phyloP scores from a whole-genome alignment of 169 alveolate species.

The Plasmodium malariae region DNA sequence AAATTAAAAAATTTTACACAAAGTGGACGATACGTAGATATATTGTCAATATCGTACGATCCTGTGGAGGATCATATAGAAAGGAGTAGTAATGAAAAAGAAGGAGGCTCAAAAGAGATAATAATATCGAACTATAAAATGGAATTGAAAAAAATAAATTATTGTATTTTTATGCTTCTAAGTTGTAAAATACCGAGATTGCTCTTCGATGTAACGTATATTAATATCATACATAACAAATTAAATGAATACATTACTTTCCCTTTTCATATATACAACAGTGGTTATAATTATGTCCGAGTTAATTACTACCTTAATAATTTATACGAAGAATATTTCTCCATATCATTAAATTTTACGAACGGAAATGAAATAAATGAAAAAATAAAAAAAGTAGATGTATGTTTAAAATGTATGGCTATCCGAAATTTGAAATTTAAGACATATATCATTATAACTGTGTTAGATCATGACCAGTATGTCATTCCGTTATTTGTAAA shows the following conservation, averaged over 20 bases:
- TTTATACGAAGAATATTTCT: constrained; percentile 26
- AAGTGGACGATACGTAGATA: constrained; percentile 52
- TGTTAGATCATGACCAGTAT: constrained; percentile 49
- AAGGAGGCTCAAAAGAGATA: not conserved
- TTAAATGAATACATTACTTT: constrained; percentile 24
- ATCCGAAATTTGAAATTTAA: constrained; percentile 17
- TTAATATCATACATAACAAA: constrained; percentile 53
- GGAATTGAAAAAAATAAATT: not conserved
- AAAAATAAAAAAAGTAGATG: constrained; percentile 21
- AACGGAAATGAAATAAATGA: constrained; percentile 36
- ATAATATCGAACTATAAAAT: not conserved
- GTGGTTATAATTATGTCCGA: constrained; percentile 64
- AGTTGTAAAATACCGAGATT: constrained; percentile 24
- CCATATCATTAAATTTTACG: constrained; percentile 20
- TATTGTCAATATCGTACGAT: not conserved
- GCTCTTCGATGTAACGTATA: constrained; percentile 54
- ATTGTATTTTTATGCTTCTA: constrained; percentile 41
- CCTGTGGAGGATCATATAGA: not conserved
- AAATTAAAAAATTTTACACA: constrained; percentile 11
- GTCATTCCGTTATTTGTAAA: constrained; percentile 40
- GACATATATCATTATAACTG: constrained; percentile 13
- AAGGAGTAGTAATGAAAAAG: not conserved
- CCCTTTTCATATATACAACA: constrained; percentile 48
- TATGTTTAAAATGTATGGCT: constrained; percentile 30
- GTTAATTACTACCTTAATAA: constrained; percentile 20